Percentiles rank a stretch among this genome's conserved stretches.
phyloP scores from a whole-genome alignment of 2,329 filamentous ascomycete genomes.

The Nemania sp. region DNA sequence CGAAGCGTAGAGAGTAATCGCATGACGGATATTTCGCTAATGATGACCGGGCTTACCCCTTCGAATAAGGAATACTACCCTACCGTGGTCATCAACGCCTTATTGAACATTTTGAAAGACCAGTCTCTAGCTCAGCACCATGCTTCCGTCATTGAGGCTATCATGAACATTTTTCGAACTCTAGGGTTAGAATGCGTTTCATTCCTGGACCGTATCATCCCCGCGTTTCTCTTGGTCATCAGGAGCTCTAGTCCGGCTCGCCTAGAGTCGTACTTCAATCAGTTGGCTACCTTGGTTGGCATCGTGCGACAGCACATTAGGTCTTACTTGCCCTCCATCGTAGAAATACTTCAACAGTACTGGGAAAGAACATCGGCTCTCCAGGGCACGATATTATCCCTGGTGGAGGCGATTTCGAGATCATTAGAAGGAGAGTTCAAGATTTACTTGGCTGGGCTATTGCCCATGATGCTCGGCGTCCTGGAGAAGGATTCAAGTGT shows the following conservation, averaged over 20 bases:
- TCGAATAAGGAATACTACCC: conserved; percentile 99
- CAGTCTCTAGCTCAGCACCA: conserved; percentile 91
- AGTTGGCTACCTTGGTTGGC: conserved; percentile 89
- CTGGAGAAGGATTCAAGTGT: conserved; percentile 85
- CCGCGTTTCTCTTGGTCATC: conserved; percentile 92
- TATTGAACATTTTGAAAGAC: conserved; percentile 92
- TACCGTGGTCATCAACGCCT: conserved; percentile 95
- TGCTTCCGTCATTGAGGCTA: conserved; percentile 92
- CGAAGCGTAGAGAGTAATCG: conserved; percentile 71
- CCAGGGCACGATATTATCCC: conserved; percentile 88
- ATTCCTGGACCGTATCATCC: conserved; percentile 93
- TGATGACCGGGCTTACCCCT: conserved; percentile 96
- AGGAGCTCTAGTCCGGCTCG: conserved; percentile 80
- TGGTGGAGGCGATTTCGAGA: conserved; percentile 93
- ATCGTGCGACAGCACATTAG: conserved; percentile 98
- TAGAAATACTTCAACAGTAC: conserved; percentile 87
- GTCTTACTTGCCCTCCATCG: conserved; percentile 87
- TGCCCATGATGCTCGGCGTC: conserved; percentile 94
- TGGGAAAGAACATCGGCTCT: conserved; percentile 86
- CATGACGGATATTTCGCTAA: conserved; percentile 92
- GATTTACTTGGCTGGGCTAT: conserved; percentile 87
- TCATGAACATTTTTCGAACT: conserved; percentile 99
- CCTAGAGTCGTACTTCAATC: conserved; percentile 97
- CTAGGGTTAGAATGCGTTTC: conserved; percentile 95
- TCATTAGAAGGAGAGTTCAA: conserved; percentile 98